phyloP scores from a whole-genome alignment of 2,329 filamentous ascomycete genomes.

The Nothopassalora personata region DNA sequence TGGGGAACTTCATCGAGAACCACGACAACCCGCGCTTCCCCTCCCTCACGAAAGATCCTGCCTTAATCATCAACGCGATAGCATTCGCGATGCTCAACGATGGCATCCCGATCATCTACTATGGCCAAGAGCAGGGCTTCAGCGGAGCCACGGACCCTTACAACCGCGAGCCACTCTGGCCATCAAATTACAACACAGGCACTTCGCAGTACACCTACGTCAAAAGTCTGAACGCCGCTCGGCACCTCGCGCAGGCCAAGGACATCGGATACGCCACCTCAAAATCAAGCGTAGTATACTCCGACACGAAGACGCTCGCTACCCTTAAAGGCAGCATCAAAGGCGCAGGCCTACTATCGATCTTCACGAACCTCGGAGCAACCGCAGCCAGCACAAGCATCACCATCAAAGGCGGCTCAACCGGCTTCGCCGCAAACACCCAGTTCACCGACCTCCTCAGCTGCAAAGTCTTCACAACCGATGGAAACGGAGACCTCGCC shows the following conservation, averaged over 20 bases:
- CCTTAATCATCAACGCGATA: constrained; percentile 55
- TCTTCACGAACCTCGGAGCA: constrained; percentile 15
- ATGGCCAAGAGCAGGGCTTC: constrained; percentile 59
- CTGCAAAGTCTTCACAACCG: constrained; percentile 42
- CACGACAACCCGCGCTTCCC: constrained; percentile 36
- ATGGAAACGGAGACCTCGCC: constrained; percentile 39
- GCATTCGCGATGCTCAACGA: constrained; percentile 54
- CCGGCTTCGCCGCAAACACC: constrained; percentile 9
- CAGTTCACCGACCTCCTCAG: constrained; percentile 37
- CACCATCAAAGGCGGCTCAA: constrained; percentile 5
- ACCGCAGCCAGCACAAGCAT: constrained; percentile 2
- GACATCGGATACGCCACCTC: constrained; percentile 35
- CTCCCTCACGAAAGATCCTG: constrained; percentile 46
- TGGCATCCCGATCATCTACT: constrained; percentile 59
- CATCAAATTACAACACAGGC: constrained; percentile 35
- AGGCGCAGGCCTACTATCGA: constrained; percentile 8
- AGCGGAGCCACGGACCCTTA: constrained; percentile 29
- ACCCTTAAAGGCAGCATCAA: constrained; percentile 10
- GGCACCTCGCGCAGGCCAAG: constrained; percentile 39
- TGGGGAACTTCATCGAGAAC: constrained; percentile 36
- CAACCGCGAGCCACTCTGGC: constrained; percentile 38
- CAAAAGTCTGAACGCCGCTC: constrained; percentile 45
- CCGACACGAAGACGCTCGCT: constrained; percentile 16
- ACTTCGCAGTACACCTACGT: constrained; percentile 37
- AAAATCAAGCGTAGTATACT: constrained; percentile 32